Conservation (phyloP, 2,329 filamentous ascomycete genomes). For the Madurella fahalii region DNA sequence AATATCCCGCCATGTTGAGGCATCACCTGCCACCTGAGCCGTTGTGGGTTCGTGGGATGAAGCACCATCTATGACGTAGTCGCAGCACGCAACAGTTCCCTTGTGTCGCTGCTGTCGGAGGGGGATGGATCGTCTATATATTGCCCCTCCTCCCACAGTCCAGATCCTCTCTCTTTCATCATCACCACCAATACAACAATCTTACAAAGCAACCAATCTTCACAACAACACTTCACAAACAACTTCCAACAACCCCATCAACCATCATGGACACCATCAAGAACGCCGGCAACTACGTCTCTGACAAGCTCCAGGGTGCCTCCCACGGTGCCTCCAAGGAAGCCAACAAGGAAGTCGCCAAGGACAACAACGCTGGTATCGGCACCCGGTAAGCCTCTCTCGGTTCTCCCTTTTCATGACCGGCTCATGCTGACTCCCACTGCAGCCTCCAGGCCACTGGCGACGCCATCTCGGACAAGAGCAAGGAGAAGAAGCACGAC, state of each 20-base stretch:
- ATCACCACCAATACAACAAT: constrained; percentile 19
- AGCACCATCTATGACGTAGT: background rate
- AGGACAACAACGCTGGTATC: constrained; percentile 47
- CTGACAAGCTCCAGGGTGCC: constrained; percentile 29
- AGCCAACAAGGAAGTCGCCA: constrained; percentile 57
- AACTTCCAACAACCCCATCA: constrained; percentile 17
- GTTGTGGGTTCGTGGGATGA: background rate
- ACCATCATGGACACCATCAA: constrained; percentile 40
- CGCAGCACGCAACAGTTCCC: background rate
- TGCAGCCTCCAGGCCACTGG: constrained; percentile 30
- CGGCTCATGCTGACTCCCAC: constrained; percentile 7
- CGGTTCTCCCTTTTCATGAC: background rate
- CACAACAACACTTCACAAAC: constrained; percentile 2
- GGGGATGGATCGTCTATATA: constrained; percentile 20
- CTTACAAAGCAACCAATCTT: constrained; percentile 15
- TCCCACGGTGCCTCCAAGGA: constrained; percentile 48
- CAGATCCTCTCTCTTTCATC: constrained; percentile 8
- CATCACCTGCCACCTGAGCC: too few species aligned
- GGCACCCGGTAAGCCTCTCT: constrained; percentile 39
- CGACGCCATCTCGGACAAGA: constrained; percentile 36
- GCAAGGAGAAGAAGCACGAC: constrained; percentile 30
- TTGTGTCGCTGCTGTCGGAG: background rate
- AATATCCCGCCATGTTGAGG: too few species aligned
- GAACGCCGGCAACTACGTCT: constrained; percentile 25
- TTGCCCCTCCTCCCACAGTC: constrained; percentile 8